phyloP scores from a whole-genome alignment of 202 grass and related monocot genomes.

The Schoenoplectus tabernaemontani region DNA sequence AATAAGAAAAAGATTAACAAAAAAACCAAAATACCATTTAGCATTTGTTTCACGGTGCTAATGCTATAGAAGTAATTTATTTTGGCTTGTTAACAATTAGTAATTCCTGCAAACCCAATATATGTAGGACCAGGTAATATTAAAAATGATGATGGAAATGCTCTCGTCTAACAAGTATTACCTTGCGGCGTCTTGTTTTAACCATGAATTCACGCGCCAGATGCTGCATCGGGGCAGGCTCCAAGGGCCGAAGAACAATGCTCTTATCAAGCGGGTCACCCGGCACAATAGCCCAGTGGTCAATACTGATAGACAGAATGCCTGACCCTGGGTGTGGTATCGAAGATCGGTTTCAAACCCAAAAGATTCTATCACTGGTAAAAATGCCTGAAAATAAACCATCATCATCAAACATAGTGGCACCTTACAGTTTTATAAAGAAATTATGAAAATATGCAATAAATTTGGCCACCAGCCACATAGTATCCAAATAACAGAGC shows the following conservation, averaged over 20 bases:
- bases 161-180: slow-evolving; percentile 24
- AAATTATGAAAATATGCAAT: background rate
- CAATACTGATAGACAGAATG: slow-evolving; percentile 88
- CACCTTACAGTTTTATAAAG: no score
- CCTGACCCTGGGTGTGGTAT: slow-evolving; percentile 96
- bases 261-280: slow-evolving; percentile 93
- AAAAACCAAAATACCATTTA: background rate
- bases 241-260: slow-evolving; percentile 71
- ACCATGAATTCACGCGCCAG: slow-evolving; percentile 98
- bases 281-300: slow-evolving; percentile 99
- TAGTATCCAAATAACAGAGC: background rate
- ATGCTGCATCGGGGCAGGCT: slow-evolving; percentile 90
- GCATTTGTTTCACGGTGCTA: background rate
- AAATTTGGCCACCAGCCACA: background rate
- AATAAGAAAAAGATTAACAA: background rate
- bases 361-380: slow-evolving; percentile 98
- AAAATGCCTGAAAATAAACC: slow-evolving; percentile 63
- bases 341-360: slow-evolving; percentile 94
- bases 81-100: background rate
- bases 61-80: background rate
- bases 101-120: background rate
- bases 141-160: background rate
- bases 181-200: slow-evolving; percentile 92
- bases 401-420: no score
- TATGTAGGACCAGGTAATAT: background rate